Evolutionary conservation across 306 rosid species (phyloP).

Genomic region (Astragalus membranaceus): DNA sequence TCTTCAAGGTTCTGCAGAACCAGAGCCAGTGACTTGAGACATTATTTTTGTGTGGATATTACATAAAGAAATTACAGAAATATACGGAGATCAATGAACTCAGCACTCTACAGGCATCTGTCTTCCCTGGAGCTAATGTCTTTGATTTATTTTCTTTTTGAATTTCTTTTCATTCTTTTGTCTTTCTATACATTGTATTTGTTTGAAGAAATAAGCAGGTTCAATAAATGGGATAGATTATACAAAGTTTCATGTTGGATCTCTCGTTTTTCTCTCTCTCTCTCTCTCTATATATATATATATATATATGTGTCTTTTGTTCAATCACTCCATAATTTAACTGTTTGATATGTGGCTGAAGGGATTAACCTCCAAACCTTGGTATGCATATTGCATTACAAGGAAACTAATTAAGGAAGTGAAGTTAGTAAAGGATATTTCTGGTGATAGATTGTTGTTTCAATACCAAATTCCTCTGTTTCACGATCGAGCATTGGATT

Average conservation of each 20-base stretch:
- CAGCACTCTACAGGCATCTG: not conserved
- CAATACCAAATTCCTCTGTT: too few relatives aligned
- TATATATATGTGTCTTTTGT: too few relatives aligned
- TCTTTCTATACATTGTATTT: conserved; percentile 7
- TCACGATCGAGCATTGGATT: too few relatives aligned
- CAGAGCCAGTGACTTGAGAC: conserved; percentile 11
- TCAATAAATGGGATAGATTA: conserved; percentile 8
- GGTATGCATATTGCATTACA: too few relatives aligned
- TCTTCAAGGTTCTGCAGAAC: conserved; percentile 22
- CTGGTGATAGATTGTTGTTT: too few relatives aligned
- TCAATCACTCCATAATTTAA: too few relatives aligned
- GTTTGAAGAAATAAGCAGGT: conserved; percentile 15
- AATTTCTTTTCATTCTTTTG: not conserved
- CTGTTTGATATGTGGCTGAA: too few relatives aligned
- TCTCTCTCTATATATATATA: not conserved
- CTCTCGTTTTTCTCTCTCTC: not conserved
- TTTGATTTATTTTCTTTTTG: not conserved
- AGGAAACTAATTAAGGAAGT: too few relatives aligned
- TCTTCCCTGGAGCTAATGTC: not conserved
- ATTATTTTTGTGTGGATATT: conserved; percentile 23
- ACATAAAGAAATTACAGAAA: conserved; percentile 12
- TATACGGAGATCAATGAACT: not conserved
- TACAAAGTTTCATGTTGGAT: not conserved
- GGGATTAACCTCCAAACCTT: too few relatives aligned
- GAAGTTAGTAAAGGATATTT: too few relatives aligned